Conservation (phyloP, 148 eudicot genomes). For the Chenopodium berlandieri region DNA sequence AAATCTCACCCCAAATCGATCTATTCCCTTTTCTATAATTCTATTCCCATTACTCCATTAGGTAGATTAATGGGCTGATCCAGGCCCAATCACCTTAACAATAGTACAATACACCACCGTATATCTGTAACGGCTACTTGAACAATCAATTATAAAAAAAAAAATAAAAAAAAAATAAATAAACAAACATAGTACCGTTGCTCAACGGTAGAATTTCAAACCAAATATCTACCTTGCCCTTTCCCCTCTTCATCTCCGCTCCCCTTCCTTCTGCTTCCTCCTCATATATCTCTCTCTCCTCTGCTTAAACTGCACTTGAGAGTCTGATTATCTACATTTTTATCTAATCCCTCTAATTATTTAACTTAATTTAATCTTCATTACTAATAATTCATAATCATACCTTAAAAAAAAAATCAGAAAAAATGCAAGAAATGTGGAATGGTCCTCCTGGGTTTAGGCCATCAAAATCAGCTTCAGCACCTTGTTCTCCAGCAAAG, state of each 20-base stretch:
- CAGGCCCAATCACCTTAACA: not conserved
- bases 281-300: constrained; percentile 18
- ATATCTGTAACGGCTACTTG: constrained; percentile 42
- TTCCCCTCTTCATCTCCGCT: constrained; percentile 8
- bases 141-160: constrained; percentile 1
- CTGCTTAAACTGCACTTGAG: not conserved
- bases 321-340: not conserved
- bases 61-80: not conserved
- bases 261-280: constrained; percentile 20
- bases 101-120: too few relatives aligned
- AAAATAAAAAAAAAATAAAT: not conserved
- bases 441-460: constrained; percentile 83
- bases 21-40: too few relatives aligned
- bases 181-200: constrained; percentile 18
- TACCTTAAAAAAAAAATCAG: not conserved
- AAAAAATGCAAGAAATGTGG: constrained; percentile 89
- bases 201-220: constrained; percentile 60
- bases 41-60: too few relatives aligned
- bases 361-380: not conserved
- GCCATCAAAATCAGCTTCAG: constrained; percentile 80
- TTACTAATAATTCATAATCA: not conserved
- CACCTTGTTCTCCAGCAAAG: constrained; percentile 95
- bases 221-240: constrained; percentile 23
- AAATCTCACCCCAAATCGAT: not conserved
- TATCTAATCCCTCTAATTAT: too few relatives aligned